These are phyloP conservation scores for Clonostachys rhizophaga DNA, from an alignment of 2,329 filamentous ascomycete species.

Conservation along the genomic window DNA sequence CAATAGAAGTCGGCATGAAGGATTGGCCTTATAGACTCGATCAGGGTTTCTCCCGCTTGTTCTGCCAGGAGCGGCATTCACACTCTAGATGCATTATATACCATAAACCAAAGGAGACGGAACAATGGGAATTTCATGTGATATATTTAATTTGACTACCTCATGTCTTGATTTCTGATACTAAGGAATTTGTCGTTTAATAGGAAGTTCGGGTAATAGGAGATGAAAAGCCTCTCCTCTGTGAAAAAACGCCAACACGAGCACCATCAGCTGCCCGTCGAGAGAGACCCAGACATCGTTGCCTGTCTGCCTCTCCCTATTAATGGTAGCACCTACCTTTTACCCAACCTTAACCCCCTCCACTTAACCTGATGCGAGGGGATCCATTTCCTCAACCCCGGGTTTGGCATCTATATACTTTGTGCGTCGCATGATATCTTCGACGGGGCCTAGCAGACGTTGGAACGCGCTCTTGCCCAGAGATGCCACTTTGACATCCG, in stretches of 20 bases:
- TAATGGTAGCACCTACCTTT: not conserved
- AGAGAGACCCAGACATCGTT: not conserved
- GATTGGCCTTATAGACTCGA: no score
- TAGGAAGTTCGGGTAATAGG: no score
- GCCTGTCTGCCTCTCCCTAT: not conserved
- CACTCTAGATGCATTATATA: no score
- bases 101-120: no score
- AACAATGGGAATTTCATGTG: no score
- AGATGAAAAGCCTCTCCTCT: no score
- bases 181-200: no score
- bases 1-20: no score
- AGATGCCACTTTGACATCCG: conserved; percentile 88
- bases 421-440: conserved; percentile 87
- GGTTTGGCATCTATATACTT: conserved; percentile 56
- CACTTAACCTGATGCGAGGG: conserved; percentile 40
- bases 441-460: conserved; percentile 84
- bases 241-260: conserved; percentile 1
- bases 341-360: not conserved
- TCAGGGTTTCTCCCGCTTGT: no score
- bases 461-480: conserved; percentile 95
- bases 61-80: no score
- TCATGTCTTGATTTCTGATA: no score
- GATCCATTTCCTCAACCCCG: conserved; percentile 64
- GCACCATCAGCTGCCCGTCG: not conserved
- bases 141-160: no score